Evolutionary conservation across 176 grass and related monocot species (phyloP).

Genomic region (bread wheat (Triticum aestivum)): DNA sequence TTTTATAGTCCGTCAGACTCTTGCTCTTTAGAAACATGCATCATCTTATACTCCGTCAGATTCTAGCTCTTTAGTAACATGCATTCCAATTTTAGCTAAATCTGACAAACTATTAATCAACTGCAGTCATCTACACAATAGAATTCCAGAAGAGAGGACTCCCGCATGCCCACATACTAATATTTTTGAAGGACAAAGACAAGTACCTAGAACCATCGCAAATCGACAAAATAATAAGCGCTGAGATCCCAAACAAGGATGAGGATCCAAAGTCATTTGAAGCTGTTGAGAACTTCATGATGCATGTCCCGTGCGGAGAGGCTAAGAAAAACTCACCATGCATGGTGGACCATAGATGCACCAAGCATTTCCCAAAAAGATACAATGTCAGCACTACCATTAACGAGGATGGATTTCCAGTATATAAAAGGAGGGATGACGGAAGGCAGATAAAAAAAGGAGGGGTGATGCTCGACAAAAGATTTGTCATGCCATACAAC

Average conservation of each 20-base stretch:
- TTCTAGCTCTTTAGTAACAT: too few relatives aligned
- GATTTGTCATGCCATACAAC: not conserved
- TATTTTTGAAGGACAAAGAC: not conserved
- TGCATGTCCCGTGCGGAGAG: not conserved
- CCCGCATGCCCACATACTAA: not conserved
- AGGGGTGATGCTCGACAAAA: not conserved
- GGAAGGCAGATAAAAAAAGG: not conserved
- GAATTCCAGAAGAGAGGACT: too few relatives aligned
- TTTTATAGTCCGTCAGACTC: too few relatives aligned
- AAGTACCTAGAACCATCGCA: not conserved
- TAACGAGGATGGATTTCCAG: too few relatives aligned
- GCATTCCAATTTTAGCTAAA: too few relatives aligned
- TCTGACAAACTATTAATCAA: too few relatives aligned
- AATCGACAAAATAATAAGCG: not conserved
- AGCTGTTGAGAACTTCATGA: not conserved
- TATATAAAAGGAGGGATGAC: too few relatives aligned
- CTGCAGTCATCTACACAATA: too few relatives aligned
- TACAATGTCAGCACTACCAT: not conserved
- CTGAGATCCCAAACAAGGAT: not conserved
- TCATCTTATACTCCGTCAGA: too few relatives aligned
- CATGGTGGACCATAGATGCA: slow-evolving; percentile 7
- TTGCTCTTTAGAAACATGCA: too few relatives aligned
- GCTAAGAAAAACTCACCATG: not conserved
- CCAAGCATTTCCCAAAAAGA: not conserved
- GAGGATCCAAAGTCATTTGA: not conserved